Evolutionary conservation across 345 rosid genomes (phyloP), one percentile per base, ranked within the genome.

Genomic region (Anastatica hierochuntica): DNA sequence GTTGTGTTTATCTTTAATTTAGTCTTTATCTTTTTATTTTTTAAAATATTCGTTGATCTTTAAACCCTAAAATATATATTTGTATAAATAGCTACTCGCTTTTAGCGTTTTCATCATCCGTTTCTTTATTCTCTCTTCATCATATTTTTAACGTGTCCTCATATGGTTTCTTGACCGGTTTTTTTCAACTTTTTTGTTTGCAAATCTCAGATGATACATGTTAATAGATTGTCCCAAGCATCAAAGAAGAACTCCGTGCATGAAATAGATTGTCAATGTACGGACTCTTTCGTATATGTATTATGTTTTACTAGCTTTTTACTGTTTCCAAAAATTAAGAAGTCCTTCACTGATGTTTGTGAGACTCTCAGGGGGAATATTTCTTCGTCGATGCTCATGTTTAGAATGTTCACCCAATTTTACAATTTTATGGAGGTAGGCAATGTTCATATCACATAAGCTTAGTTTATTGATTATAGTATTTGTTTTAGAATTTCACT

Each of bases 261-360:
- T 68, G 96, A 92, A 72, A 88, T 92, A 78, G n/a, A n/a, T n/a
- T n/a, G n/a, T n/a, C n/a, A 88, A 88, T 96, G 96, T 92, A 84
- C 41, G 72, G 70, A 63, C 37, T 67, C 27, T 16, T 52, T 46
- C 16, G 6, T 45, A n/a, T 29, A 5, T 11, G 38, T 23, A 47
- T n/a, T n/a, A n/a, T n/a, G n/a, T n/a, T n/a, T n/a, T n/a, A n/a
- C 27, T 3, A n/a, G 24, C 43, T 33, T 48, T 64, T 7, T 14
- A 40, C 40, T 58, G 18, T 19, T 24, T 63, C 24, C 19, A 15
- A 7, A 26, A 26, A 7, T n/a, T 6, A 13, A 20, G 42, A 18
- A 35, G 8, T 51, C 18, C 48, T 14, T 10, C 39, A 23, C 49
- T 49, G 23, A 23, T 55, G 38, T 47, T 33, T 42, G 8, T 49